Conservation (phyloP, 176 grass and related monocot genomes). For the Coix lacrymajobi region DNA sequence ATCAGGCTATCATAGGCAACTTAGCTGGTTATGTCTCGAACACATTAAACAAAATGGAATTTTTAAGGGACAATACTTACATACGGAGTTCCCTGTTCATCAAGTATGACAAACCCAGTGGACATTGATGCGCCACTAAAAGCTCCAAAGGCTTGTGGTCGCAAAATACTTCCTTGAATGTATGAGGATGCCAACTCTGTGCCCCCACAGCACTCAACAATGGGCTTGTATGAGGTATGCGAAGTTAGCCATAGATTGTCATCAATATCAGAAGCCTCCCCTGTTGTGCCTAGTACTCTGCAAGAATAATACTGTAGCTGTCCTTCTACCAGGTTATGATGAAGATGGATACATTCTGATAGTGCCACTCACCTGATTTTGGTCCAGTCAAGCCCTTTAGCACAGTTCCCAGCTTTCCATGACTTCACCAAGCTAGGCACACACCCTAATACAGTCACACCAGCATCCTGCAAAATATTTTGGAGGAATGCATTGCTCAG, state of each 20-base stretch:
- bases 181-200: conserved; percentile 81
- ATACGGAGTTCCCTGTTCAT: conserved; percentile 80
- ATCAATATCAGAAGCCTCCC: conserved; percentile 94
- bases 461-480: conserved; percentile 69
- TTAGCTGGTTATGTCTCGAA: conserved; percentile 21
- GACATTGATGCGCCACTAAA: conserved; percentile 78
- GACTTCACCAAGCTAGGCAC: conserved; percentile 90
- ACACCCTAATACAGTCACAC: conserved; percentile 68
- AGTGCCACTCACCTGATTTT: conserved; percentile 64
- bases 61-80: conserved; percentile 48
- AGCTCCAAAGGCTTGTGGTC: conserved; percentile 73
- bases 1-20: conserved; percentile 52
- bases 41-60: background rate
- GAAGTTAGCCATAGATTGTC: conserved; percentile 89
- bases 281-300: conserved; percentile 70
- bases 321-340: conserved; percentile 1
- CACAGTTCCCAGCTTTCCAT: conserved; percentile 76
- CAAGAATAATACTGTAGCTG: conserved; percentile 16
- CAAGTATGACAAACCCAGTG: conserved; percentile 80
- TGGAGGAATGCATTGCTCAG: background rate
- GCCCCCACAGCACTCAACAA: conserved; percentile 91
- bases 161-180: conserved; percentile 76
- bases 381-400: conserved; percentile 78
- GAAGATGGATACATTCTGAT: background rate
- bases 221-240: conserved; percentile 63